Conservation (phyloP, 2,329 filamentous ascomycete species). For the Intubia oerlemansii region DNA sequence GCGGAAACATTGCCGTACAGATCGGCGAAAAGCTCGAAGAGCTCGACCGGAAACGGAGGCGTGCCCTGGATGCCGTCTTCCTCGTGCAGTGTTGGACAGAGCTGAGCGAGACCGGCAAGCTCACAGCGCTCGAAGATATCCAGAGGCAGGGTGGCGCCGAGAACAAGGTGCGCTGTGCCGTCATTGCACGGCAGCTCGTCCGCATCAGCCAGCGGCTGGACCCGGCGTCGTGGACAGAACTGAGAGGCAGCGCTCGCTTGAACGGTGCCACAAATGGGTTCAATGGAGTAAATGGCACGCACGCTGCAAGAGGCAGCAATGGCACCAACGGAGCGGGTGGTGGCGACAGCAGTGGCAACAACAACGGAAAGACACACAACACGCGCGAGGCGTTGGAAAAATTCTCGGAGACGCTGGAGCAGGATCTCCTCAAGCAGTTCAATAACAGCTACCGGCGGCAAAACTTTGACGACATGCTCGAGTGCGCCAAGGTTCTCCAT, state of each 20-base stretch:
- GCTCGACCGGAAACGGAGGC: constrained; percentile 72
- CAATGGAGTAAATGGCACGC: no score
- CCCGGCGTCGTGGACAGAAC: constrained; percentile 46
- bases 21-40: constrained; percentile 90
- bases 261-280: constrained; percentile 15
- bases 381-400: constrained; percentile 87
- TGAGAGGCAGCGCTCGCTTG: constrained; percentile 29
- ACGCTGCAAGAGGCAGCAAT: constrained; percentile 17
- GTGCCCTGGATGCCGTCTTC: constrained; percentile 85
- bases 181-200: constrained; percentile 83
- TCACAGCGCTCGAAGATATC: constrained; percentile 75
- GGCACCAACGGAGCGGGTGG: constrained; percentile 14
- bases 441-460: constrained; percentile 90
- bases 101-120: constrained; percentile 71
- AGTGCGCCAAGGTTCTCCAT: constrained; percentile 80
- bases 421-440: constrained; percentile 87
- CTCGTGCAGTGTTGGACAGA: constrained; percentile 94
- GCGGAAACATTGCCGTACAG: constrained; percentile 79
- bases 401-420: constrained; percentile 87
- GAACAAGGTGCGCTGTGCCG: constrained; percentile 82
- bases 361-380: constrained; percentile 31
- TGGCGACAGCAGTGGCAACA: constrained; percentile 31
- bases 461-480: constrained; percentile 95
- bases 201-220: constrained; percentile 87
- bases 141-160: constrained; percentile 68